Conservation (phyloP, 305 asterid species). For the Fraxinus nigra region DNA sequence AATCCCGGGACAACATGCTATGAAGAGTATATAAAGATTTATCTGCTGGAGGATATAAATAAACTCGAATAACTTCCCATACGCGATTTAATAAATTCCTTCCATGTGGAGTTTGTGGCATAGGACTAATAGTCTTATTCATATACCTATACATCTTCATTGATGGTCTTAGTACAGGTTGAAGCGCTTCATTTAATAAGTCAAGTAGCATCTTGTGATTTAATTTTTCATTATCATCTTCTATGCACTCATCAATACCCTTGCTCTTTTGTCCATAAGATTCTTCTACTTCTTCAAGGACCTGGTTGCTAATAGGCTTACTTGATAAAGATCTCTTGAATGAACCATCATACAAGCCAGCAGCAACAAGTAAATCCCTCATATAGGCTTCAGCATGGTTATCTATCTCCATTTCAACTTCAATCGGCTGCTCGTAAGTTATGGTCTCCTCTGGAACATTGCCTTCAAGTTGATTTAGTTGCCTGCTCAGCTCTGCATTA, state of each 20-base stretch:
- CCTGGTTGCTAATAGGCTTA: conserved; percentile 64
- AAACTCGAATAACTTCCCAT: conserved; percentile 49
- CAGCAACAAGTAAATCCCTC: conserved; percentile 75
- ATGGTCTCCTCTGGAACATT: conserved; percentile 42
- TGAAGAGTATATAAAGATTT: conserved; percentile 49
- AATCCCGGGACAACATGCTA: conserved; percentile 58
- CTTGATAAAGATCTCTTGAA: conserved; percentile 53
- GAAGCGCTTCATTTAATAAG: conserved; percentile 76
- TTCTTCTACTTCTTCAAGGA: conserved; percentile 73
- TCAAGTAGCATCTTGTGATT: conserved; percentile 64
- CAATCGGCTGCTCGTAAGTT: conserved; percentile 45
- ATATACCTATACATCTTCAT: conserved; percentile 42
- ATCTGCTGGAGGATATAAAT: conserved; percentile 51
- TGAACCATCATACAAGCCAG: conserved; percentile 75
- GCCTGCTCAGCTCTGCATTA: conserved; percentile 68
- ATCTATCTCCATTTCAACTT: conserved; percentile 54
- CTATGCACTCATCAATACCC: conserved; percentile 33
- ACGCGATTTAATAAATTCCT: conserved; percentile 55
- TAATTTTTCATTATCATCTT: conserved; percentile 41
- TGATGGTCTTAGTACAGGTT: conserved; percentile 56
- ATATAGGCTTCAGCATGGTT: conserved; percentile 75
- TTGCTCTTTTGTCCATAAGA: conserved; percentile 40
- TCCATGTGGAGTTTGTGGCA: conserved; percentile 57
- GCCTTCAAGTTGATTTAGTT: conserved; percentile 66
- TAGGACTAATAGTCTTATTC: conserved; percentile 45